Conservation (phyloP, 352 stramenopile species). For the Peronospora destructor region DNA sequence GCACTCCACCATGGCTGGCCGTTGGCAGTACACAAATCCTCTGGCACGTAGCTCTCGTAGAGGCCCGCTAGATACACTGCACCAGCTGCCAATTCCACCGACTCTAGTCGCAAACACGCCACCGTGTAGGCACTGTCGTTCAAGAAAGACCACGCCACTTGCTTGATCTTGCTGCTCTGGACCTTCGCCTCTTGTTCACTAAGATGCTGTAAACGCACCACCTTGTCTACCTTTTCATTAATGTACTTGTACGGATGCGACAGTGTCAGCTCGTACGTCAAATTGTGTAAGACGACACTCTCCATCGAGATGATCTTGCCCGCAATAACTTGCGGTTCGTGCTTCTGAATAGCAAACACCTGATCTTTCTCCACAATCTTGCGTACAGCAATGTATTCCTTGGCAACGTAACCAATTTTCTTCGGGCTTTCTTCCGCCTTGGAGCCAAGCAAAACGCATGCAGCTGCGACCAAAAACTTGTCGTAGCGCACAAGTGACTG, state of each 20-base stretch:
- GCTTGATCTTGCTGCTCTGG: conserved; percentile 73
- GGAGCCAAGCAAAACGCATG: conserved; percentile 73
- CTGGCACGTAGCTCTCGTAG: conserved; percentile 75
- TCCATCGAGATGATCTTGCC: conserved; percentile 83
- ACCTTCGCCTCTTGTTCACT: conserved; percentile 44
- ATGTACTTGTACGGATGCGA: conserved; percentile 84
- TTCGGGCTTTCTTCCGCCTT: conserved; percentile 82
- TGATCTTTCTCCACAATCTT: conserved; percentile 72
- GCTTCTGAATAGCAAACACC: conserved; percentile 71
- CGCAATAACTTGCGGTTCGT: conserved; percentile 55
- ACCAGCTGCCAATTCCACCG: conserved; percentile 62
- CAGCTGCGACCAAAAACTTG: conserved; percentile 74
- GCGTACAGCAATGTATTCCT: conserved; percentile 62
- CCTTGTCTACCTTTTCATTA: conserved; percentile 81
- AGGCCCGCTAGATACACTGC: conserved; percentile 79
- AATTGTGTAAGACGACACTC: conserved; percentile 68
- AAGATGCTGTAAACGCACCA: conserved; percentile 59
- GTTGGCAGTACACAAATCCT: conserved; percentile 42
- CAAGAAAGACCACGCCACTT: conserved; percentile 84
- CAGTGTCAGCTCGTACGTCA: conserved; percentile 81
- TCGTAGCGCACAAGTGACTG: conserved; percentile 83
- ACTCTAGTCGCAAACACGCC: conserved; percentile 70
- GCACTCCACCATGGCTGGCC: conserved; percentile 69
- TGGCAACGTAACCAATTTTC: conserved; percentile 71
- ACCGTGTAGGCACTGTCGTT: conserved; percentile 85